Base-by-base conservation (phyloP, 257 asterid species). In the Striga asiatica region DNA sequence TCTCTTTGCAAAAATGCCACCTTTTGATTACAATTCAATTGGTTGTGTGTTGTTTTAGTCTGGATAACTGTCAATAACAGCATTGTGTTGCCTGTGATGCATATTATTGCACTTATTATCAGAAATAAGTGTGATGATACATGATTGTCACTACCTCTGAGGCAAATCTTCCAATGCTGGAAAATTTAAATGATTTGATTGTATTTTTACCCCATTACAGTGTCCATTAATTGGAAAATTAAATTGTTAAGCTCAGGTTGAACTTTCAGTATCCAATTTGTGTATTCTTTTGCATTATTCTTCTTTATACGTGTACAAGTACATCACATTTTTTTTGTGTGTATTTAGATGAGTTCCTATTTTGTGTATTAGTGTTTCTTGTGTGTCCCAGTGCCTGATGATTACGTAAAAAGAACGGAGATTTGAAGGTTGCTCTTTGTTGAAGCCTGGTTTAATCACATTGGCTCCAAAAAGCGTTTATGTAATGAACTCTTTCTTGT, bases 71-170 rank as follows among this genome's bases (percentile, higher is more conserved):
- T 1, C n/a, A 13, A 2, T 18, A 58, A 38, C 3, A 1, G 18
- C 18, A 21, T 0, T 10, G 21, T n/a, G 48, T 59, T 75, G 79
- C 82, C 74, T 1, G 35, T 73, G 82, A 79, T 62, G 85, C 16
- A 67, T 47, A 0, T 51, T 74, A 62, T 64, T 18, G 45, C 72
- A 56, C 55, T 71, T 58, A 43, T 78, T n/a, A n/a, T n/a, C 54
- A 81, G 74, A n/a, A 55, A 9, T 19, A 3, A 23, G 16, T 5
- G 32, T 56, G 76, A 64, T 71, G 83, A 79, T 74, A 19, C 12
- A 4, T 6, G n/a, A 60, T 77, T 73, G 77, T 73, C 80, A 73
- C 76, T 76, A 69, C 82, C 78, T 63, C 79, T 76, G 77, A 67
- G 79, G 75, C 82, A 51, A 64, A 50, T n/a, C 59, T 21, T 10